Evolutionary conservation across 306 rosid species (phyloP).

Genomic region (Echinosophora koreensis): DNA sequence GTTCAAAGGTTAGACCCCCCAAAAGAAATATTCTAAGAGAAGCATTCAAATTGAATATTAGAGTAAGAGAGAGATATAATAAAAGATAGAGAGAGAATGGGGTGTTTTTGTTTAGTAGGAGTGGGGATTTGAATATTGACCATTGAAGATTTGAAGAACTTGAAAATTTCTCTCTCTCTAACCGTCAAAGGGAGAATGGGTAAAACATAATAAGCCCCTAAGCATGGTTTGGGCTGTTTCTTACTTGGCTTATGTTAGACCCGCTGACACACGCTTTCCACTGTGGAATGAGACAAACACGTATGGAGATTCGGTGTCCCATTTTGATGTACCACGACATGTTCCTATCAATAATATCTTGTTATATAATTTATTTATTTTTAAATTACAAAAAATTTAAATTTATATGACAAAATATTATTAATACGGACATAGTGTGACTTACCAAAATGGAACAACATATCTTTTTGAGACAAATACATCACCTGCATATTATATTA

Average conservation of each 20-base stretch:
- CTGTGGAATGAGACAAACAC: conserved; percentile 34
- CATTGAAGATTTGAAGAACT: conserved; percentile 61
- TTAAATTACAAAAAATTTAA: no score
- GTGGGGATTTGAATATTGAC: conserved; percentile 74
- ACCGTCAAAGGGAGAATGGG: conserved; percentile 69
- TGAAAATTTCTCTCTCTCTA: neutral
- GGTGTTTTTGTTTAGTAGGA: conserved; percentile 3
- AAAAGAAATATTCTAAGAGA: conserved; percentile 45
- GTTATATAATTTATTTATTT: no score
- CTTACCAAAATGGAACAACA: no score
- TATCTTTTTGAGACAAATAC: conserved; percentile 14
- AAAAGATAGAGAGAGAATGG: conserved; percentile 5
- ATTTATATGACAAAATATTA: no score
- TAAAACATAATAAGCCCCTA: conserved; percentile 41
- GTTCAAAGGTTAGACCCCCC: conserved; percentile 58
- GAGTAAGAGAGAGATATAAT: no score
- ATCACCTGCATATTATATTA: conserved; percentile 11
- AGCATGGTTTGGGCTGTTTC: neutral
- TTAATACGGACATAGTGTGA: no score
- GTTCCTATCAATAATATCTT: no score
- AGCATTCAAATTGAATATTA: conserved; percentile 51
- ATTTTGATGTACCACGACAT: no score
- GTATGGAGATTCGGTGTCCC: no score
- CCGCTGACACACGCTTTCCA: conserved; percentile 44
- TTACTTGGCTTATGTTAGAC: conserved; percentile 30